These are phyloP conservation scores for Coprinopsis cinerea DNA, from an alignment of 768 basidiomycete species.

Conservation along the genomic window DNA sequence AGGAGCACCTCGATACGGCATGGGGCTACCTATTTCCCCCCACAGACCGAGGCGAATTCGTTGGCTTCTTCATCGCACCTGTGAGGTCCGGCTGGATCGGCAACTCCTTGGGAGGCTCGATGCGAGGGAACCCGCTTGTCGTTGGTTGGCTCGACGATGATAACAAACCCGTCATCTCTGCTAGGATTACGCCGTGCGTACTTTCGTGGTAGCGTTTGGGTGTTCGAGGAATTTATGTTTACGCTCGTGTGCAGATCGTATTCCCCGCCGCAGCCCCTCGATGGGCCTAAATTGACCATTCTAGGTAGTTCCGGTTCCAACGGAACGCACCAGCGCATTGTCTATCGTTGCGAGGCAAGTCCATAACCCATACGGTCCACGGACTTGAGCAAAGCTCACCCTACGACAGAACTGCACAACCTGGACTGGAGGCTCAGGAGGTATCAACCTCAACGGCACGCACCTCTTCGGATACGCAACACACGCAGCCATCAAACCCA, in stretches of 20 bases:
- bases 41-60: conserved; percentile 6
- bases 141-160: conserved; percentile 10
- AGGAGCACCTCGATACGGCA: background rate
- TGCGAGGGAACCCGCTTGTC: conserved; percentile 10
- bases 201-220: no score
- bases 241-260: conserved; percentile 5
- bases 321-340: conserved; percentile 11
- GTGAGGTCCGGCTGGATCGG: conserved; percentile 9
- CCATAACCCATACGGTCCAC: background rate
- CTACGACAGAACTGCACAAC: conserved; percentile 8
- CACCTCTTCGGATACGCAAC: conserved; percentile 8
- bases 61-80: conserved; percentile 11
- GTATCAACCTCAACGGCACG: conserved; percentile 7
- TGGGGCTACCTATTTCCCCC: conserved; percentile 11
- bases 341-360: conserved; percentile 8
- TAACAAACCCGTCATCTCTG: conserved; percentile 4
- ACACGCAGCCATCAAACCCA: conserved; percentile 5
- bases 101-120: conserved; percentile 7
- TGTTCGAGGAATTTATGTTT: no score
- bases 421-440: conserved; percentile 6
- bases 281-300: conserved; percentile 8
- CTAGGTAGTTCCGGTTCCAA: conserved; percentile 9
- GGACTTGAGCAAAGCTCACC: background rate
- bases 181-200: conserved; percentile 5
- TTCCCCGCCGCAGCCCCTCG: background rate